A percentile compares a stretch with the other conserved stretches of the same genome.
phyloP scores from a whole-genome alignment of 768 basidiomycete genomes.

The Lactarius deliciosus region DNA sequence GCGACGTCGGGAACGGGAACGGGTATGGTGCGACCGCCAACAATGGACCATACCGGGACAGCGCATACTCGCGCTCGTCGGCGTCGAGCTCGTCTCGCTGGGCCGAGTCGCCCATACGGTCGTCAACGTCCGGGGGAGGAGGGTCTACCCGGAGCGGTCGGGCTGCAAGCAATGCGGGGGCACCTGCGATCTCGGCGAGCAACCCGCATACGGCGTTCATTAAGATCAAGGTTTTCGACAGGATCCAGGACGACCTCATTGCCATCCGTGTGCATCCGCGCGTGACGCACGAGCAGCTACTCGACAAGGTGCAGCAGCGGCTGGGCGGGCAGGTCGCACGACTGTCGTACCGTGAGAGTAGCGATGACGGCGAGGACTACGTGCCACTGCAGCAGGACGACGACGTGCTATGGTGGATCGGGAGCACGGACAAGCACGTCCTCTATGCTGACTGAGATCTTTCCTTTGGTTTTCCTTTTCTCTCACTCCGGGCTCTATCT shows the following conservation, averaged over 20 bases:
- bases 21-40: conserved; percentile 10
- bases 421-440: conserved; percentile 77
- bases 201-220: conserved; percentile 87
- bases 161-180: conserved; percentile 55
- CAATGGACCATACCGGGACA: conserved; percentile 31
- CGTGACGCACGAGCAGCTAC: conserved; percentile 80
- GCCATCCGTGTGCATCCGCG: conserved; percentile 95
- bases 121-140: conserved; percentile 50
- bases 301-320: conserved; percentile 89
- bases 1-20: background rate
- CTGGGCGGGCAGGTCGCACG: conserved; percentile 69
- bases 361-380: conserved; percentile 61
- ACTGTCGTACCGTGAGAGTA: conserved; percentile 75
- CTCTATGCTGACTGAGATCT: conserved; percentile 66
- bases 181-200: conserved; percentile 70
- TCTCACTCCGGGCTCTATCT: conserved; percentile 13
- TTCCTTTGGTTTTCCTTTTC: background rate
- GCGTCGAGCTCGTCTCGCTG: conserved; percentile 29
- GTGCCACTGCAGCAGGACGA: conserved; percentile 62
- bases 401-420: conserved; percentile 71
- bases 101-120: conserved; percentile 30
- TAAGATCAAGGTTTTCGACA: conserved; percentile 98
- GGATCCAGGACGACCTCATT: conserved; percentile 89
- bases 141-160: conserved; percentile 53
- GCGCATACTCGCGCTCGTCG: conserved; percentile 37